A percentile compares a stretch with the other conserved stretches of the same genome.
Evolutionary conservation across 352 stramenopile genomes (phyloP).

Genomic region (Globisporangium mamillatum): DNA sequence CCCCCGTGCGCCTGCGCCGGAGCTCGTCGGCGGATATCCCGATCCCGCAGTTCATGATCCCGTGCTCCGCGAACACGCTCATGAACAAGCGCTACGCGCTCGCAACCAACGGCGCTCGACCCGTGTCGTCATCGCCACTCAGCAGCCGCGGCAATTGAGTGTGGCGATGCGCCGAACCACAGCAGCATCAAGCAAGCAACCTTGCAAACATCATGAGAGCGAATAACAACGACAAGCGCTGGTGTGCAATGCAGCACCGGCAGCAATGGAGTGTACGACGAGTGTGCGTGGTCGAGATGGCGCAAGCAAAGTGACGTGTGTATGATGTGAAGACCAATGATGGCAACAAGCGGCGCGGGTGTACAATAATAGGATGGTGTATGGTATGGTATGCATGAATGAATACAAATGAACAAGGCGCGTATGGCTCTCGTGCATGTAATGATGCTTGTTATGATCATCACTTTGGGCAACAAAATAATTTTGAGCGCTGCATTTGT

Average conservation of each 20-base stretch:
- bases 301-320: too few species aligned
- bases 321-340: too few species aligned
- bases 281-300: too few species aligned
- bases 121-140: not conserved
- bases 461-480: not conserved
- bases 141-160: not conserved
- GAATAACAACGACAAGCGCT: not conserved
- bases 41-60: conserved; percentile 60
- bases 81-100: conserved; percentile 54
- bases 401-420: not conserved
- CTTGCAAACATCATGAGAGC: too few species aligned
- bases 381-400: not conserved
- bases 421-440: not conserved
- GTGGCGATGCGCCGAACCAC: too few species aligned
- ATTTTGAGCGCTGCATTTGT: not conserved
- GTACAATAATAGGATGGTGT: not conserved
- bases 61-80: conserved; percentile 44
- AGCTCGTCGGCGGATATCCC: conserved; percentile 35
- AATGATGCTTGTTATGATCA: not conserved
- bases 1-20: conserved; percentile 3
- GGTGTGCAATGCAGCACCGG: not conserved
- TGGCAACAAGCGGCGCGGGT: not conserved
- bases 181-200: too few species aligned
- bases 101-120: not conserved
- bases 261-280: too few species aligned